A percentile compares a stretch with the other conserved stretches of the same genome.
Conservation (phyloP, 495 filamentous ascomycete species). For the Daldinia vernicosa region DNA sequence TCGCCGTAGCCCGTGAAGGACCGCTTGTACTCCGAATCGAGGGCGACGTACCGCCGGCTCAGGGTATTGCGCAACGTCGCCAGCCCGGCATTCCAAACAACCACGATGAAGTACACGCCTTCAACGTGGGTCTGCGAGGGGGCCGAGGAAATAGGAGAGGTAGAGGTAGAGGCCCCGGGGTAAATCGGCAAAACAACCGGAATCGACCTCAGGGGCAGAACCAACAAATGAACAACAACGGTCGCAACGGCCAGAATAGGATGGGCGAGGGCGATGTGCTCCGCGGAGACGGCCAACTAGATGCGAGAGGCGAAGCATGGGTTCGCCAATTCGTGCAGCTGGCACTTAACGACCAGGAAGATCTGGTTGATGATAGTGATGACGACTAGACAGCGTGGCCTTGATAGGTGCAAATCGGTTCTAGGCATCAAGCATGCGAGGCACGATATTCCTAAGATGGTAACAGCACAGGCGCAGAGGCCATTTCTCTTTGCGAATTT, state of each 20-base stretch:
- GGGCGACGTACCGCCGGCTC: constrained; percentile 32
- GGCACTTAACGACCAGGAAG: constrained; percentile 63
- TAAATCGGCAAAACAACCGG: constrained; percentile 41
- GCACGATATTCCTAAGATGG: constrained; percentile 42
- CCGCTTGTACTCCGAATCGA: constrained; percentile 64
- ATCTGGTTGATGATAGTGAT: constrained; percentile 54
- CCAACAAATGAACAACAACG: constrained; percentile 34
- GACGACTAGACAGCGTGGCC: constrained; percentile 42
- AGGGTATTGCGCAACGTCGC: constrained; percentile 38
- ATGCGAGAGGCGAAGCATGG: constrained; percentile 56
- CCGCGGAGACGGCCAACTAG: constrained; percentile 38
- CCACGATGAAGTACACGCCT: constrained; percentile 23
- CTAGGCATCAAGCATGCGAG: constrained; percentile 35
- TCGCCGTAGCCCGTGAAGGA: constrained; percentile 60
- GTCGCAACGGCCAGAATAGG: constrained; percentile 36
- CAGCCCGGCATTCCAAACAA: constrained; percentile 37
- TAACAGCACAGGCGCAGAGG: constrained; percentile 27
- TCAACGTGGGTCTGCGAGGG: constrained; percentile 27
- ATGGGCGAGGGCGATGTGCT: constrained; percentile 27
- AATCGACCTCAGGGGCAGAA: constrained; percentile 42
- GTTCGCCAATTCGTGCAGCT: constrained; percentile 62
- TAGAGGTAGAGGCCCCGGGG: constrained; percentile 34
- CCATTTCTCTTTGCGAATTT: constrained; percentile 23
- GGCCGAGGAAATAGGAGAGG: constrained; percentile 41
- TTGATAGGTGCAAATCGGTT: constrained; percentile 37